phyloP scores from a whole-genome alignment of 768 basidiomycete genomes.

The Leucosporidium scottii region DNA sequence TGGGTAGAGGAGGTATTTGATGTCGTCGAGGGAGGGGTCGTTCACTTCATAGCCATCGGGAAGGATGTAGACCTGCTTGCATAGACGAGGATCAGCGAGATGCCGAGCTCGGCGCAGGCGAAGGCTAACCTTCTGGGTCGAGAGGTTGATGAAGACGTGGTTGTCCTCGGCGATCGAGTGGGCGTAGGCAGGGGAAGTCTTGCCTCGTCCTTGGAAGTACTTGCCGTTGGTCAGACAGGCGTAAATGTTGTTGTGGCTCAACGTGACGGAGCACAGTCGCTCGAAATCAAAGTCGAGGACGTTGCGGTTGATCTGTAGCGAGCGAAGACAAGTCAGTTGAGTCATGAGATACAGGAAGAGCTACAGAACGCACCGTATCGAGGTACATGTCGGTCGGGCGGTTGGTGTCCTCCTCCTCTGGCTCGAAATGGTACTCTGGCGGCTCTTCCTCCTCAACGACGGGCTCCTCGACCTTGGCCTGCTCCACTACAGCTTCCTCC shows the following conservation, averaged over 20 bases:
- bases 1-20: slow-evolving; percentile 80
- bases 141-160: slow-evolving; percentile 94
- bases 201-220: slow-evolving; percentile 95
- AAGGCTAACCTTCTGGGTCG: slow-evolving; percentile 71
- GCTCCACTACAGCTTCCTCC: neutral
- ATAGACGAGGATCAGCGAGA: neutral
- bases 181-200: slow-evolving; percentile 86
- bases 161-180: slow-evolving; percentile 98
- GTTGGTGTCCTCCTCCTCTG: slow-evolving; percentile 2
- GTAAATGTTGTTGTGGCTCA: slow-evolving; percentile 95
- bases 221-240: slow-evolving; percentile 97
- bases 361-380: slow-evolving; percentile 32
- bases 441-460: slow-evolving; percentile 16
- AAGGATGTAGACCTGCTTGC: slow-evolving; percentile 77
- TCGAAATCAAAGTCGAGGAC: slow-evolving; percentile 98
- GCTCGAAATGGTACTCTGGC: slow-evolving; percentile 13
- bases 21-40: slow-evolving; percentile 94
- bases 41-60: slow-evolving; percentile 95
- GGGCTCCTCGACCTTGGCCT: neutral
- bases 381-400: slow-evolving; percentile 36
- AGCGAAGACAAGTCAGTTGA: neutral
- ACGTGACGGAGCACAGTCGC: slow-evolving; percentile 93
- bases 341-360: neutral
- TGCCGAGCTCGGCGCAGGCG: neutral
- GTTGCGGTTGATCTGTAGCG: slow-evolving; percentile 71